phyloP scores from a whole-genome alignment of 140 eudicot genomes.

The Cichorium intybus region DNA sequence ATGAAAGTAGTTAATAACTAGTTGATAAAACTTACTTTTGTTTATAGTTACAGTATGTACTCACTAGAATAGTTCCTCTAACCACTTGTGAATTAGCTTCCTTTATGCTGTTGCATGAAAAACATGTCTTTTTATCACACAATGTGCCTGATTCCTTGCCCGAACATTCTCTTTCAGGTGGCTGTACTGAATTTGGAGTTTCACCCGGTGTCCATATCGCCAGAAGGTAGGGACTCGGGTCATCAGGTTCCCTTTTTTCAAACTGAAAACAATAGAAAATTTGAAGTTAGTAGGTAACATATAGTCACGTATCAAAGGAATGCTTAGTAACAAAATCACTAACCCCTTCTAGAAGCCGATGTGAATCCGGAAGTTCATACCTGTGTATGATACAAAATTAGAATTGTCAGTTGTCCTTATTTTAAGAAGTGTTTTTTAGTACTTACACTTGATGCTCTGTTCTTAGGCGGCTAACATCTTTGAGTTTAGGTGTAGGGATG shows the following conservation, averaged over 20 bases:
- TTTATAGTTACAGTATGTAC: constrained; percentile 14
- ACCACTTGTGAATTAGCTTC: constrained; percentile 81
- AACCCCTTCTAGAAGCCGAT: constrained; percentile 76
- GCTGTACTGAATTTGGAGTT: constrained; percentile 71
- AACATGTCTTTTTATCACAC: constrained; percentile 60
- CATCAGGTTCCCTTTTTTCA: constrained; percentile 90
- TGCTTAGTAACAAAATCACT: constrained; percentile 26
- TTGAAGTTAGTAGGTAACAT: not conserved
- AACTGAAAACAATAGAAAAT: constrained; percentile 38
- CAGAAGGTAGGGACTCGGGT: constrained; percentile 93
- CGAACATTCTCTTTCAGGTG: constrained; percentile 67
- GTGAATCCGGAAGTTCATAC: constrained; percentile 89
- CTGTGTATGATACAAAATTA: constrained; percentile 41
- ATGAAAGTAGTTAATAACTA: constrained; percentile 11
- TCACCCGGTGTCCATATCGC: constrained; percentile 99
- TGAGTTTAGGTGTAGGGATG: constrained; percentile 77
- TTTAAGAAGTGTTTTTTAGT: not conserved
- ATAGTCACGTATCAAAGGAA: not conserved
- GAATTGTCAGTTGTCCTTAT: constrained; percentile 2
- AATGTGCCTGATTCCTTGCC: constrained; percentile 47
- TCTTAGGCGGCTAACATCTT: constrained; percentile 79
- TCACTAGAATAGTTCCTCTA: constrained; percentile 89
- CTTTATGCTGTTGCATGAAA: constrained; percentile 60
- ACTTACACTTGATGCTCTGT: constrained; percentile 99
- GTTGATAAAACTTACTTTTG: not conserved